Base-by-base conservation (phyloP, 768 basidiomycete genomes). In the Suillus subaureus region DNA sequence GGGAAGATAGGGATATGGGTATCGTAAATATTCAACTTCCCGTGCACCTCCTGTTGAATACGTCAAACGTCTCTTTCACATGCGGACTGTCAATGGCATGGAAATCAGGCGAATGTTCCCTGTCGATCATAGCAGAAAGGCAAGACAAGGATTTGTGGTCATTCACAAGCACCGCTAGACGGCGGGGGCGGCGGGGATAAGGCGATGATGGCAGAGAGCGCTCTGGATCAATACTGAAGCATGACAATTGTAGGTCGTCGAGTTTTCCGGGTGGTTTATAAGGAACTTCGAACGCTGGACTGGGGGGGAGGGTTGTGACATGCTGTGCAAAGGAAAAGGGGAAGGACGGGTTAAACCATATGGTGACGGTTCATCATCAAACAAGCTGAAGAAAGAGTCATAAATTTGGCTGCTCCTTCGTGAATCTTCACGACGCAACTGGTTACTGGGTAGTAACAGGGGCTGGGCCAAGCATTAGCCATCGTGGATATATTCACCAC, bases 91-190 rank as follows among this genome's bases (percentile, higher is more conserved):
- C 66, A 54, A 78, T 68, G 68, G 69, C 69, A 52, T 79, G 79
- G 16, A 56, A 39, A 35, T 4, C 12, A 18, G 23, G 51, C 4
- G 57, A 40, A n/a, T 61, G 64, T 43, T 64, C 67, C 16, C 78
- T 70, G 65, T 80, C 82, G 23, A 79, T 77, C 21, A 80, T 72
- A 28, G 75, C 79, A 0, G 79, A 78, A 39, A 84, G 72, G 43
- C 76, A 76, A 67, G 66, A 71, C 23, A 75, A 65, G 4, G 77
- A 74, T 2, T 77, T 63, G 55, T 76, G 75, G 62, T 85, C 83
- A 43, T 84, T 78, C 4, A 81, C 68, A 40, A 78, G 74, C 23
- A 83, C 71, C 16, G 79, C 78, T 21, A 75, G 77, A 28, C 80
- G 79, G 31, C 80, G 80, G 31, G 75, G 68, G 62, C 72, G 77